phyloP scores from a whole-genome alignment of 1,139 yeast genomes.

The Pichia sp. region DNA sequence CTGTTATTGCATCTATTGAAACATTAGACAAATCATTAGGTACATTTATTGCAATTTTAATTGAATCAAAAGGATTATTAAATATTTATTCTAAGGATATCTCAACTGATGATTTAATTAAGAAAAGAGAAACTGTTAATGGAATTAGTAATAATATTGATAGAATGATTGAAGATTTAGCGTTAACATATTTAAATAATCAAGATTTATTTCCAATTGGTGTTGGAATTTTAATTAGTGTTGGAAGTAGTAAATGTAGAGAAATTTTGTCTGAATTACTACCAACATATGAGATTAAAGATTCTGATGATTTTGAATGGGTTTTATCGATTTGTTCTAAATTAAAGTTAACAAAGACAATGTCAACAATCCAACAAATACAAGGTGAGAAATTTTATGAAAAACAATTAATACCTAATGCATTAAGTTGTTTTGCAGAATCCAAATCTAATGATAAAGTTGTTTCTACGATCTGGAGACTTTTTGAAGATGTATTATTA shows the following conservation, averaged over 20 bases:
- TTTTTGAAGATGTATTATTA: conserved; percentile 56
- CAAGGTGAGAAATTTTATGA: conserved; percentile 27
- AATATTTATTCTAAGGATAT: conserved; percentile 34
- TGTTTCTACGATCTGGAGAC: conserved; percentile 34
- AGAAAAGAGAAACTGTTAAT: conserved; percentile 16
- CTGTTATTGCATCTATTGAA: conserved; percentile 57
- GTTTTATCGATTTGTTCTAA: conserved; percentile 53
- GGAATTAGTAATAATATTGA: conserved; percentile 47
- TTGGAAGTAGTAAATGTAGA: conserved; percentile 37
- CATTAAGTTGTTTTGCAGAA: conserved; percentile 60
- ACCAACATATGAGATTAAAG: conserved; percentile 53
- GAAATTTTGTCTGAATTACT: conserved; percentile 53
- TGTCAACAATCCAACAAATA: conserved; percentile 36
- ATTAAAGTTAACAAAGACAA: conserved; percentile 46
- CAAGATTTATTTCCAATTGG: conserved; percentile 61
- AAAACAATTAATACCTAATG: conserved; percentile 47
- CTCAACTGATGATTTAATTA: conserved; percentile 2
- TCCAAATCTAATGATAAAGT: conserved; percentile 51
- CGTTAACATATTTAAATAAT: conserved; percentile 45
- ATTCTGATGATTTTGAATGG: conserved; percentile 80
- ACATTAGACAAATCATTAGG: conserved; percentile 62
- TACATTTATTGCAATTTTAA: conserved; percentile 55
- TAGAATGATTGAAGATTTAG: conserved; percentile 55
- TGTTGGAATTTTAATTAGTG: conserved; percentile 45
- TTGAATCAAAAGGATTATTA: conserved; percentile 60